These are phyloP conservation scores for Glycine soja DNA, from an alignment of 306 rosid species.

Conservation along the genomic window DNA sequence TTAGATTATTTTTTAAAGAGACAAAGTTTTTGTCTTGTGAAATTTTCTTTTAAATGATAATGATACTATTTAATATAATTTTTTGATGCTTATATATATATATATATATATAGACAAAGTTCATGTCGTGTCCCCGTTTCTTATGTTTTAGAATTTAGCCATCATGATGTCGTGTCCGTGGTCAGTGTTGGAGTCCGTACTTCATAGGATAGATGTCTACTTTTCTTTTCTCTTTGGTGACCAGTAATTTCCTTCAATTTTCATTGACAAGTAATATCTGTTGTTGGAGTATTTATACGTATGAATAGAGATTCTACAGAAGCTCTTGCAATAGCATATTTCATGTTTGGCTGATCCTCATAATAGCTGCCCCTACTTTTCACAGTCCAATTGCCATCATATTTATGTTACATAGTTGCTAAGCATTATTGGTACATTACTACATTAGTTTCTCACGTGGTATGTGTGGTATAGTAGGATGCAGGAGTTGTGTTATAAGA, in stretches of 20 bases:
- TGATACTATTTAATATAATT: no score
- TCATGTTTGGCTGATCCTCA: neutral
- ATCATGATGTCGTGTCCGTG: no score
- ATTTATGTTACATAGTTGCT: slow-evolving; percentile 9
- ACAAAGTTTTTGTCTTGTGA: no score
- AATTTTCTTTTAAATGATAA: no score
- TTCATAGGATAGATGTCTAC: neutral
- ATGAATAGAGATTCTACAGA: slow-evolving; percentile 5
- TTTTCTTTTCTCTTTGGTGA: slow-evolving; percentile 24
- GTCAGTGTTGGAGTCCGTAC: no score
- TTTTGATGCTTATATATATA: no score
- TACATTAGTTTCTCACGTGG: slow-evolving; percentile 11
- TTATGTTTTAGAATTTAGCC: no score
- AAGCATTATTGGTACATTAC: neutral
- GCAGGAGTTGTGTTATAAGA: neutral
- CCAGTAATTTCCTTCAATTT: slow-evolving; percentile 20
- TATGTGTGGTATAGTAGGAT: neutral
- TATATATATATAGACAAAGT: no score
- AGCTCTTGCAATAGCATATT: slow-evolving; percentile 7
- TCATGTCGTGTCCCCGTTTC: no score
- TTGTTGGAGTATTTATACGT: neutral
- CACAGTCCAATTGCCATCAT: slow-evolving; percentile 2
- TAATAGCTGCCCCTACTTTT: neutral
- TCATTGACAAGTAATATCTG: slow-evolving; percentile 24
- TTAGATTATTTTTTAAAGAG: no score